phyloP scores from a whole-genome alignment of 2,329 filamentous ascomycete genomes.

The Fusarium begoniae region DNA sequence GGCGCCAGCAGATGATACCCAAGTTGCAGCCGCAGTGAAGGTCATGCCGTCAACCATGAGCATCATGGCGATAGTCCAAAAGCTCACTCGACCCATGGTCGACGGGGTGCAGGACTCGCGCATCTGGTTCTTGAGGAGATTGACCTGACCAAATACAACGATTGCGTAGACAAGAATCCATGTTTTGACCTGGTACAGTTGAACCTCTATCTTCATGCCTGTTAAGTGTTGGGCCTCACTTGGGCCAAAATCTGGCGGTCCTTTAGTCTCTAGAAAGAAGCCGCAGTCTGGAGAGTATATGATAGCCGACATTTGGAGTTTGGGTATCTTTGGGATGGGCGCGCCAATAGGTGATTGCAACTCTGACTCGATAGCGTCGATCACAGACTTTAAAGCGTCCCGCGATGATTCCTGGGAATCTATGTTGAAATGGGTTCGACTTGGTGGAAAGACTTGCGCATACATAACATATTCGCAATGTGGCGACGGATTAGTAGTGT shows the following conservation, averaged over 20 bases:
- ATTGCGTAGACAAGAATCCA: slow-evolving; percentile 66
- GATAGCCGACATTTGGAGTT: slow-evolving; percentile 69
- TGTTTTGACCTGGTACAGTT: slow-evolving; percentile 64
- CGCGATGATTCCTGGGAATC: slow-evolving; percentile 45
- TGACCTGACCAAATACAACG: slow-evolving; percentile 68
- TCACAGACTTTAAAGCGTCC: slow-evolving; percentile 46
- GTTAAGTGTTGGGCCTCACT: slow-evolving; percentile 64
- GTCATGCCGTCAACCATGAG: slow-evolving; percentile 69
- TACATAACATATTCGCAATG: slow-evolving; percentile 93
- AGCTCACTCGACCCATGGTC: slow-evolving; percentile 72
- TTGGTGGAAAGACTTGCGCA: slow-evolving; percentile 75
- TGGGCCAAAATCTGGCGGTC: slow-evolving; percentile 64
- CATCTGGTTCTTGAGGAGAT: slow-evolving; percentile 71
- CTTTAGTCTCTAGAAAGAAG: slow-evolving; percentile 72
- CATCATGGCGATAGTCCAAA: slow-evolving; percentile 70
- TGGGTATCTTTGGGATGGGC: slow-evolving; percentile 63
- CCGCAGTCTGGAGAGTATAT: slow-evolving; percentile 75
- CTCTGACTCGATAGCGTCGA: slow-evolving; percentile 69
- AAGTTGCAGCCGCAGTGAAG: slow-evolving; percentile 65
- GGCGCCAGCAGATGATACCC: slow-evolving; percentile 64
- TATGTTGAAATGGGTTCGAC: slow-evolving; percentile 49
- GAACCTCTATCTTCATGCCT: slow-evolving; percentile 69
- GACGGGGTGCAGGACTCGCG: slow-evolving; percentile 73
- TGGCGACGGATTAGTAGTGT: slow-evolving; percentile 67
- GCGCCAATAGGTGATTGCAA: slow-evolving; percentile 69